These are phyloP conservation scores for Zizania palustris DNA, from an alignment of 202 grass and related monocot species.

Conservation along the genomic window DNA sequence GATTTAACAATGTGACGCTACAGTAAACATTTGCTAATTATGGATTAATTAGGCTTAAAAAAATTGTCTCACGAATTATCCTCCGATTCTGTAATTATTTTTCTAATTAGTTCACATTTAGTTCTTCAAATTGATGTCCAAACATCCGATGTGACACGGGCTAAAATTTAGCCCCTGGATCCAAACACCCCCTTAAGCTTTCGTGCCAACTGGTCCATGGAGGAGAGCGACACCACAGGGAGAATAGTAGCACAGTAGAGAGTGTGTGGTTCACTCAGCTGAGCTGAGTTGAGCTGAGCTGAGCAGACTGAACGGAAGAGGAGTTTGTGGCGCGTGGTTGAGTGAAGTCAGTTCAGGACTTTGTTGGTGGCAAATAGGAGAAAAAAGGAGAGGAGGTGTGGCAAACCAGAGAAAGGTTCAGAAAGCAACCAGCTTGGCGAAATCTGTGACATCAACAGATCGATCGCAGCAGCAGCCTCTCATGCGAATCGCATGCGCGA, in stretches of 20 bases:
- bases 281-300: not conserved
- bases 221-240: not conserved
- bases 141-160: too few species aligned
- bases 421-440: not conserved
- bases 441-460: not conserved
- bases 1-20: too few species aligned
- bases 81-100: too few species aligned
- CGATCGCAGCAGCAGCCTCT: not conserved
- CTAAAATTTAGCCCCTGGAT: too few species aligned
- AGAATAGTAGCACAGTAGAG: not conserved
- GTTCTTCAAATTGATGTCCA: too few species aligned
- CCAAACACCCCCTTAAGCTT: too few species aligned
- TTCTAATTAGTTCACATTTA: too few species aligned
- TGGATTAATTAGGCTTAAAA: too few species aligned
- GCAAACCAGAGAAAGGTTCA: not conserved
- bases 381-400: not conserved
- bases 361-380: not conserved
- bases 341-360: not conserved
- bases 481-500: not conserved
- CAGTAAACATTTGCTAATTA: too few species aligned
- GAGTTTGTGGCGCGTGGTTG: not conserved
- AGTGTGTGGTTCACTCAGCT: conserved; percentile 16
- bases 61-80: too few species aligned
- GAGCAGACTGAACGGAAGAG: not conserved
- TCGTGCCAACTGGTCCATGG: not conserved